Conservation (phyloP, 2,329 filamentous ascomycete genomes). For the Ophiostoma sp. region DNA sequence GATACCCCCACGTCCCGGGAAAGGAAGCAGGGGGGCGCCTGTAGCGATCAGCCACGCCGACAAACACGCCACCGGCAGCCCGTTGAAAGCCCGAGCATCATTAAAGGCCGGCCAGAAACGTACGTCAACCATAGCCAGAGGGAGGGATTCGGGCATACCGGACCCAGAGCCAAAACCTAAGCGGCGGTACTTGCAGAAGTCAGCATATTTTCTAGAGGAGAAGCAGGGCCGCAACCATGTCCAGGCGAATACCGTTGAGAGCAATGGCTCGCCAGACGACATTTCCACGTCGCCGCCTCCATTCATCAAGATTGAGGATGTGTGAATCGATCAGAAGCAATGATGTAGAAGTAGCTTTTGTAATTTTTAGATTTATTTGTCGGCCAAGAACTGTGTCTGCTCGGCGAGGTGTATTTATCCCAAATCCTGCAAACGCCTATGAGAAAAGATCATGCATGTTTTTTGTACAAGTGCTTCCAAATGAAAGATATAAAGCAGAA, state of each 20-base stretch:
- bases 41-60: neutral
- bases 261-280: neutral
- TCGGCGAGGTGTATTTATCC: slow-evolving; percentile 18
- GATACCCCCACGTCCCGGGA: neutral
- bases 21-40: neutral
- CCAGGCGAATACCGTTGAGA: neutral
- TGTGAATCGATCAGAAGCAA: neutral
- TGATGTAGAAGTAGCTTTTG: neutral
- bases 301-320: slow-evolving; percentile 17
- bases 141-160: neutral
- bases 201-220: slow-evolving; percentile 13
- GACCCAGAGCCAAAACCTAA: neutral
- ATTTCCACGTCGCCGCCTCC: slow-evolving; percentile 13
- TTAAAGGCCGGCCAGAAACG: neutral
- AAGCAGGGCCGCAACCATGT: neutral
- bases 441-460: slow-evolving; percentile 17
- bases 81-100: neutral
- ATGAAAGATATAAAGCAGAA: neutral
- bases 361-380: slow-evolving; percentile 2
- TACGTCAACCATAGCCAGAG: neutral
- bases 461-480: slow-evolving; percentile 22
- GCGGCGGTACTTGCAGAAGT: slow-evolving; percentile 10
- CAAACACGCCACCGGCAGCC: neutral
- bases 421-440: slow-evolving; percentile 23
- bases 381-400: slow-evolving; percentile 11